These are phyloP conservation scores for Sphenostylis stenocarpa DNA, from an alignment of 306 rosid genomes.

Conservation along the genomic window DNA sequence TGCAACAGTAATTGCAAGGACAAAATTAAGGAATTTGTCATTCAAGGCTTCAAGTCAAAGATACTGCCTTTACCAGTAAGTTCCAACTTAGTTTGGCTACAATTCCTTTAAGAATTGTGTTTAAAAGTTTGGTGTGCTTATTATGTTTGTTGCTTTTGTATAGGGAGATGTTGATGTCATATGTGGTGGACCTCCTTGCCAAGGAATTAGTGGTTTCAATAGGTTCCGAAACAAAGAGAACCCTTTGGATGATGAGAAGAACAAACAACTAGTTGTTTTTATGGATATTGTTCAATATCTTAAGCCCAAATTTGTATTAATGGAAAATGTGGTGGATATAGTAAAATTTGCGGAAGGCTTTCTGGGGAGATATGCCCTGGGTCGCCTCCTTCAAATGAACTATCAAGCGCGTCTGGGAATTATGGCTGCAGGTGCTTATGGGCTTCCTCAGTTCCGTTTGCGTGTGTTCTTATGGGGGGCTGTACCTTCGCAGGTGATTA, in stretches of 20 bases:
- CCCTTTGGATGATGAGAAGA: conserved; percentile 81
- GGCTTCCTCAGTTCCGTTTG: conserved; percentile 88
- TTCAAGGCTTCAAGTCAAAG: conserved; percentile 43
- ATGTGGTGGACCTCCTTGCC: conserved; percentile 97
- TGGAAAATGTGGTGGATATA: conserved; percentile 90
- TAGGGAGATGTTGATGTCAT: conserved; percentile 78
- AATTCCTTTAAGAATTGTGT: neutral
- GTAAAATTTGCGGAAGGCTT: conserved; percentile 74
- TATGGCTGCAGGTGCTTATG: conserved; percentile 88
- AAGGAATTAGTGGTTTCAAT: conserved; percentile 89
- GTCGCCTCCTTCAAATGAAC: conserved; percentile 82
- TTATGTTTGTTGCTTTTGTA: neutral
- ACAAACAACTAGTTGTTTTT: conserved; percentile 68
- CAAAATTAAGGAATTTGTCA: conserved; percentile 51
- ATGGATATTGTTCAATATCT: conserved; percentile 78
- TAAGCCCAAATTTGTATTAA: conserved; percentile 64
- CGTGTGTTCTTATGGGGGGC: conserved; percentile 95
- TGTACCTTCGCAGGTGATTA: conserved; percentile 64
- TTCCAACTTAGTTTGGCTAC: neutral
- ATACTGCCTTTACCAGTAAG: conserved; percentile 72
- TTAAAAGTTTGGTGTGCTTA: neutral
- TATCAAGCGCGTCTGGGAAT: conserved; percentile 88
- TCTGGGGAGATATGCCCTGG: conserved; percentile 87
- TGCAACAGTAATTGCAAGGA: conserved; percentile 58
- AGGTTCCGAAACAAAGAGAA: conserved; percentile 61